These are phyloP conservation scores for Sanghuangporus sanghuang DNA, from an alignment of 1,284 basidiomycete genomes.

Conservation along the genomic window DNA sequence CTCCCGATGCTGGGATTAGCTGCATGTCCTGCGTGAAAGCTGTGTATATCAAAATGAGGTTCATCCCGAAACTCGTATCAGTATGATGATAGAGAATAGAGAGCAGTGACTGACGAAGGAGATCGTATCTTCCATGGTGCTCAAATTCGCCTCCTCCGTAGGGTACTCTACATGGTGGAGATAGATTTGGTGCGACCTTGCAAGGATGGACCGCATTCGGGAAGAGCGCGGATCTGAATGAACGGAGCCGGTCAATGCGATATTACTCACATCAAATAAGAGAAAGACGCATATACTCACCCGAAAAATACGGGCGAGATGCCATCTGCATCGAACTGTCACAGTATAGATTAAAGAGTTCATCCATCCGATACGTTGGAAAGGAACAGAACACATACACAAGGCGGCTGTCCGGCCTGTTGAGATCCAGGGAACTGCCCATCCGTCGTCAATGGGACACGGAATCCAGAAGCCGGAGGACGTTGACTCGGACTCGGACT, in stretches of 20 bases:
- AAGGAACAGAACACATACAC: conserved; percentile 20
- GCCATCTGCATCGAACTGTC: conserved; percentile 42
- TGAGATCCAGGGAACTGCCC: conserved; percentile 40
- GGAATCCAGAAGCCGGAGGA: conserved; percentile 54
- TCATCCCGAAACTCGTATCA: background rate
- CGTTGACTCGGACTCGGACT: background rate
- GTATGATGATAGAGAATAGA: background rate
- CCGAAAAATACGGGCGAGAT: conserved; percentile 60
- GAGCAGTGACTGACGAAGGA: background rate
- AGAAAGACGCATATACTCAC: conserved; percentile 39
- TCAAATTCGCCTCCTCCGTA: conserved; percentile 56
- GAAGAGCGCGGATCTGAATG: conserved; percentile 34
- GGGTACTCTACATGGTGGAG: conserved; percentile 44
- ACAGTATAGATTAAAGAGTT: background rate
- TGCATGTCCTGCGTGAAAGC: conserved; percentile 65
- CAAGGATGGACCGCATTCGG: conserved; percentile 68
- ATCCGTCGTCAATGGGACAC: conserved; percentile 45
- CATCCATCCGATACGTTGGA: background rate
- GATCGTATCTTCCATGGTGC: conserved; percentile 52
- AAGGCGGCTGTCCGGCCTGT: conserved; percentile 42
- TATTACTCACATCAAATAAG: background rate
- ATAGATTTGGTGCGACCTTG: conserved; percentile 63
- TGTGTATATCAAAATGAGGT: background rate
- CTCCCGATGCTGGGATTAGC: conserved; percentile 55
- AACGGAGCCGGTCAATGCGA: background rate